phyloP scores from a whole-genome alignment of 1,284 basidiomycete genomes.

The Trametes polyzona region DNA sequence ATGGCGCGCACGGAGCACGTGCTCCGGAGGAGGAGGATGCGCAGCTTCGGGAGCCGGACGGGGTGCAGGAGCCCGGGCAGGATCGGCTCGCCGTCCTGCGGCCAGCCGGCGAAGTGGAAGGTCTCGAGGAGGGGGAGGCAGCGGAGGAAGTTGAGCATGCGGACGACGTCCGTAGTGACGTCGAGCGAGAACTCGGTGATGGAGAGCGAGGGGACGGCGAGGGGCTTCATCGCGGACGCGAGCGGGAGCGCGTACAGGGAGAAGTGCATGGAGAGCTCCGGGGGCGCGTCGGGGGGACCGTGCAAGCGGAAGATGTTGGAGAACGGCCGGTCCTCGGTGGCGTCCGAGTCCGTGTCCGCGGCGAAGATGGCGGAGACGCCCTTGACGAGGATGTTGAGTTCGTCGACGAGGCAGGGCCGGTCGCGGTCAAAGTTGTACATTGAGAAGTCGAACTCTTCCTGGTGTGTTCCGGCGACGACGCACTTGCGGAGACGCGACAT shows the following conservation, averaged over 20 bases:
- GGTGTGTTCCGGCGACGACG: conserved; percentile 38
- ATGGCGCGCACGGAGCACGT: conserved; percentile 66
- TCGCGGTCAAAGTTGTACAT: conserved; percentile 19
- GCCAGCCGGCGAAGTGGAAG: conserved; percentile 58
- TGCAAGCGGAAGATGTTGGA: conserved; percentile 27
- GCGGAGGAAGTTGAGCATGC: conserved; percentile 61
- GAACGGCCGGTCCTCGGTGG: conserved; percentile 12
- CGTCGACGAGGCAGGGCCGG: conserved; percentile 18
- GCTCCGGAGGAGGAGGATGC: conserved; percentile 55
- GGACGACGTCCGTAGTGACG: conserved; percentile 42
- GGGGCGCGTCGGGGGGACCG: conserved; percentile 11
- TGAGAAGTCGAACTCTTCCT: conserved; percentile 28
- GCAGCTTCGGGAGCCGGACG: conserved; percentile 56
- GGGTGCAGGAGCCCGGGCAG: conserved; percentile 37
- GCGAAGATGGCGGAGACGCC: conserved; percentile 24
- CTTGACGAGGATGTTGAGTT: conserved; percentile 25
- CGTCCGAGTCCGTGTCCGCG: conserved; percentile 17
- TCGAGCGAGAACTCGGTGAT: conserved; percentile 52
- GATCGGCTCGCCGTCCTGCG: conserved; percentile 46
- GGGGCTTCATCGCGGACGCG: conserved; percentile 43
- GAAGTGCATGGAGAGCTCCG: conserved; percentile 32
- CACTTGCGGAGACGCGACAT: conserved; percentile 60
- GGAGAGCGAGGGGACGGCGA: conserved; percentile 58
- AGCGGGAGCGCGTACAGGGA: conserved; percentile 50
- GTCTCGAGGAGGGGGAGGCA: conserved; percentile 61